Conservation (phyloP, 306 rosid species). For the Rosa lucieae region DNA sequence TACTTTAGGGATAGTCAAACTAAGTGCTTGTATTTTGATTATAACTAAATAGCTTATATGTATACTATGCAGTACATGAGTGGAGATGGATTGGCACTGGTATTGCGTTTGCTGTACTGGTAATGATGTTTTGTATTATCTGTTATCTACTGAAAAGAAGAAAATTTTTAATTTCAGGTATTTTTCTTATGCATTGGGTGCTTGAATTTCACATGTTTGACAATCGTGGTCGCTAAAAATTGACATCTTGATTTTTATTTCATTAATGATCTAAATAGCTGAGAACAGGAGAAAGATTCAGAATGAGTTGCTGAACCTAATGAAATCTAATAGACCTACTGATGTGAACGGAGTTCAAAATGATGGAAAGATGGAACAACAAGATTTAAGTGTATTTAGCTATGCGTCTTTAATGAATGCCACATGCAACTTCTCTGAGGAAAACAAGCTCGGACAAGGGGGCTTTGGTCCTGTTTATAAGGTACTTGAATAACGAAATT, state of each 20-base stretch:
- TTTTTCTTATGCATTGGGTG: neutral
- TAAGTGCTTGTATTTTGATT: neutral
- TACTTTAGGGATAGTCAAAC: neutral
- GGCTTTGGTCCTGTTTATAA: slow-evolving; percentile 17
- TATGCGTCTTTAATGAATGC: neutral
- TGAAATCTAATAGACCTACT: neutral
- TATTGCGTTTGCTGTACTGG: neutral
- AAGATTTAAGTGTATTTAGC: neutral
- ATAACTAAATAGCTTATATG: too few relatives aligned
- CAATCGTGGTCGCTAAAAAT: neutral
- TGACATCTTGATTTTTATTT: neutral
- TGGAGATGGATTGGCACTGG: slow-evolving; percentile 21
- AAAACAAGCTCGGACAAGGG: slow-evolving; percentile 9
- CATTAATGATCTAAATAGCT: neutral
- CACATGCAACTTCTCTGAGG: neutral
- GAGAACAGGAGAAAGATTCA: neutral
- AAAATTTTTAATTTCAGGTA: neutral
- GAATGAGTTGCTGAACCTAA: neutral
- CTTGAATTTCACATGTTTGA: neutral
- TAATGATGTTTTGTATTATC: neutral
- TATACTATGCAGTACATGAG: neutral
- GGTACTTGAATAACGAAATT: neutral
- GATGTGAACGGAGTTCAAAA: neutral
- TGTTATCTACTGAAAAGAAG: neutral
- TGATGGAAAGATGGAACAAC: slow-evolving; percentile 2